Evolutionary conservation across 2,329 filamentous ascomycete genomes (phyloP).

Genomic region (Neofusicoccum kwambonambiense): DNA sequence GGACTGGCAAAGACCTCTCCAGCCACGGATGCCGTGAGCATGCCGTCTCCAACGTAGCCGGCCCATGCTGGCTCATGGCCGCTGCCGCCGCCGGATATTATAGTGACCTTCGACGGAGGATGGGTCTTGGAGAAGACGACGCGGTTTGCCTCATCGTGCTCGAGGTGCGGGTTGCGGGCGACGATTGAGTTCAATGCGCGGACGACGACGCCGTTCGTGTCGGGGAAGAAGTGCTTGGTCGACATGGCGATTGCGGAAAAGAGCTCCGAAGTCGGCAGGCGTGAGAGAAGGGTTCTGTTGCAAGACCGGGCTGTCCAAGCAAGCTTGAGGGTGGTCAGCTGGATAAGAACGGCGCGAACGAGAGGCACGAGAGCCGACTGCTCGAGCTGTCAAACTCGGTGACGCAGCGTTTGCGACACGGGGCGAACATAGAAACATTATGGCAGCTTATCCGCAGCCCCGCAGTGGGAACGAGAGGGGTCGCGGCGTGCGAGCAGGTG

Average conservation of each 20-base stretch:
- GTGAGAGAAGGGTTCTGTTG: neutral
- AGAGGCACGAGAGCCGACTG: neutral
- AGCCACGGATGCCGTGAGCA: conserved; percentile 49
- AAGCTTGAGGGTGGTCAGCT: neutral
- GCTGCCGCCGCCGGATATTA: conserved; percentile 49
- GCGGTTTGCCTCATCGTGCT: conserved; percentile 47
- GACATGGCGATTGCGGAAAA: conserved; percentile 43
- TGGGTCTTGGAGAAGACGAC: conserved; percentile 50
- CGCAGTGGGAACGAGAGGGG: conserved; percentile 7
- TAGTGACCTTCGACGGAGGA: conserved; percentile 42
- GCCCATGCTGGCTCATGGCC: conserved; percentile 52
- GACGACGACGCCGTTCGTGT: conserved; percentile 51
- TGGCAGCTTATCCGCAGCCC: neutral
- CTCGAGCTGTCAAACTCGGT: too few species aligned
- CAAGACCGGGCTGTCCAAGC: too few species aligned
- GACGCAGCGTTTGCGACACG: neutral
- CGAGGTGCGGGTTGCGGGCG: conserved; percentile 43
- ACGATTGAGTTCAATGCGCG: conserved; percentile 49
- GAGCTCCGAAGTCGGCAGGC: neutral
- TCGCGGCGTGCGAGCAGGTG: neutral
- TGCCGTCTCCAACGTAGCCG: conserved; percentile 50
- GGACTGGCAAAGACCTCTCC: conserved; percentile 52
- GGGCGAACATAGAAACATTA: neutral
- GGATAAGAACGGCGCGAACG: neutral
- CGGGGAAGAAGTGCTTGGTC: conserved; percentile 55